Conservation (phyloP, 352 stramenopile species). For the Lagenidium sp. region DNA sequence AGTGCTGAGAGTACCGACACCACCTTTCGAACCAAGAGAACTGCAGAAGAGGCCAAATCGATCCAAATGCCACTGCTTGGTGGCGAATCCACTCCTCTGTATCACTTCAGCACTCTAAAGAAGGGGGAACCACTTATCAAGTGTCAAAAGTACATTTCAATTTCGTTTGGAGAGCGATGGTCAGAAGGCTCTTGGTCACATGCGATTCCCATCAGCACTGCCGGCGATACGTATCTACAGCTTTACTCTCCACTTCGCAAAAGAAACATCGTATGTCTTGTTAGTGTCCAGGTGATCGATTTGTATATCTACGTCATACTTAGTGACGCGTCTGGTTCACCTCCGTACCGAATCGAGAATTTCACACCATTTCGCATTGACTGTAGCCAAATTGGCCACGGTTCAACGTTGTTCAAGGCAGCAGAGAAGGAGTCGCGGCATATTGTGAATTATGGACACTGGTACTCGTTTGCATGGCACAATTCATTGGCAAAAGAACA, state of each 20-base stretch:
- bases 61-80: slow-evolving; percentile 38
- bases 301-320: slow-evolving; percentile 86
- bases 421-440: slow-evolving; percentile 38
- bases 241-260: slow-evolving; percentile 69
- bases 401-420: slow-evolving; percentile 33
- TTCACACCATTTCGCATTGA: slow-evolving; percentile 80
- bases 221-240: slow-evolving; percentile 72
- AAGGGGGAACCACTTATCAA: slow-evolving; percentile 43
- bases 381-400: slow-evolving; percentile 52
- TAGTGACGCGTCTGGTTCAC: slow-evolving; percentile 67
- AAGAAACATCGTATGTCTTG: slow-evolving; percentile 72
- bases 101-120: slow-evolving; percentile 74
- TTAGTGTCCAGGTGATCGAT: slow-evolving; percentile 81
- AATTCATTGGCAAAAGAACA: slow-evolving; percentile 81
- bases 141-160: slow-evolving; percentile 71
- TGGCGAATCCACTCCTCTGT: slow-evolving; percentile 59
- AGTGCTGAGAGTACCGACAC: slow-evolving; percentile 53
- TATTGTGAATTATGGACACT: slow-evolving; percentile 55
- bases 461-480: slow-evolving; percentile 79
- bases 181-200: slow-evolving; percentile 53
- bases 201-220: slow-evolving; percentile 64
- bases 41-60: slow-evolving; percentile 42
- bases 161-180: slow-evolving; percentile 72
- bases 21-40: slow-evolving; percentile 57
- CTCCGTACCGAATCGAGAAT: slow-evolving; percentile 83